phyloP scores from a whole-genome alignment of 129 eudicot species.

The Pseudognaphalium luteoalbum region DNA sequence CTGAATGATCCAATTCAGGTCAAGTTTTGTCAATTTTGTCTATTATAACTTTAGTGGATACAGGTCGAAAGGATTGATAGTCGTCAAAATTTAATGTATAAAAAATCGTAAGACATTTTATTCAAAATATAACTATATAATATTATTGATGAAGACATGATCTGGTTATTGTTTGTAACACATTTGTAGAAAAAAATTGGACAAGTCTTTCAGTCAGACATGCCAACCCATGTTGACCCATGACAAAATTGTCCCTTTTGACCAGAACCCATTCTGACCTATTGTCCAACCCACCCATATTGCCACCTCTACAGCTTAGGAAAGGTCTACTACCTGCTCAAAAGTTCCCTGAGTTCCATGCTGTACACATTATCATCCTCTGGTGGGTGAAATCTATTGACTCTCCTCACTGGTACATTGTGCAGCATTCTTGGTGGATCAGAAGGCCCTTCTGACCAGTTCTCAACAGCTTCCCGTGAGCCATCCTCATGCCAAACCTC shows the following conservation, averaged over 20 bases:
- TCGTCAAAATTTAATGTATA: not conserved
- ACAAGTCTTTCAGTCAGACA: not conserved
- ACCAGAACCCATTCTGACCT: not conserved
- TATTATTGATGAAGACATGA: not conserved
- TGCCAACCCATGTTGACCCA: not conserved
- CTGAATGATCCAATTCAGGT: not conserved
- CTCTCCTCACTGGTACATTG: slow-evolving; percentile 58
- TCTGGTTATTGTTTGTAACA: not conserved
- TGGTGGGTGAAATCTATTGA: slow-evolving; percentile 82
- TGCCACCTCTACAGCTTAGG: not conserved
- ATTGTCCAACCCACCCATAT: not conserved
- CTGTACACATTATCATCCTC: slow-evolving; percentile 97
- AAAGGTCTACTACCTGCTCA: slow-evolving; percentile 68
- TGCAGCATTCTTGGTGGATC: slow-evolving; percentile 72
- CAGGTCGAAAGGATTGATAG: not conserved
- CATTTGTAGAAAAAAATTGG: not conserved
- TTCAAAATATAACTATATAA: not conserved
- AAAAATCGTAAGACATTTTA: not conserved
- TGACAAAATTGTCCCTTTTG: not conserved
- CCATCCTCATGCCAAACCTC: slow-evolving; percentile 67
- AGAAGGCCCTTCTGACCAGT: slow-evolving; percentile 75
- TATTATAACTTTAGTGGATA: not conserved
- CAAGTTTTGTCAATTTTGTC: not conserved
- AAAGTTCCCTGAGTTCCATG: slow-evolving; percentile 97
- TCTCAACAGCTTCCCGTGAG: slow-evolving; percentile 57